Conservation (phyloP, 2,329 filamentous ascomycete species). For the Chaetomiaceae sp. region DNA sequence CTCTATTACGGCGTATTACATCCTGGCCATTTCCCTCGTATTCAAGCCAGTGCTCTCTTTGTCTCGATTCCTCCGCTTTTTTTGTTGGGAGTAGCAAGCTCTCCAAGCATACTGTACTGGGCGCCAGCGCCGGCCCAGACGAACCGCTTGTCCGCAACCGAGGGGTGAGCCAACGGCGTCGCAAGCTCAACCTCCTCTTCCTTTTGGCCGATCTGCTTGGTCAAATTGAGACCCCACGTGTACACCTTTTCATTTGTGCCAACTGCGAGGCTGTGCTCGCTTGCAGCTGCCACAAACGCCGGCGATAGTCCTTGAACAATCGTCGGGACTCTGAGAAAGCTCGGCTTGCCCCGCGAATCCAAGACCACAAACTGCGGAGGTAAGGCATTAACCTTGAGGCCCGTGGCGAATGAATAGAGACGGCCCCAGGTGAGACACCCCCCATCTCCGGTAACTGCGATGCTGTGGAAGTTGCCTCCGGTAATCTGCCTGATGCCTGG, state of each 20-base stretch:
- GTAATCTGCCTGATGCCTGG: slow-evolving; percentile 27
- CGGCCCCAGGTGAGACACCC: slow-evolving; percentile 57
- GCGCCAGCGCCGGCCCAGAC: slow-evolving; percentile 76
- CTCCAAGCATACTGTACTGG: slow-evolving; percentile 66
- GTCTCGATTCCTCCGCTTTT: too few relatives aligned
- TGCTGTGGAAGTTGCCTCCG: slow-evolving; percentile 68
- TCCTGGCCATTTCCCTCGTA: not conserved
- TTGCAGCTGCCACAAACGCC: slow-evolving; percentile 57
- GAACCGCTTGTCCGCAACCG: slow-evolving; percentile 68
- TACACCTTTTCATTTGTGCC: slow-evolving; percentile 63
- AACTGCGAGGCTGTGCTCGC: slow-evolving; percentile 69
- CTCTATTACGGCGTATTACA: not conserved
- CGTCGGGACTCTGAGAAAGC: slow-evolving; percentile 65
- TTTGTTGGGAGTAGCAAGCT: not conserved
- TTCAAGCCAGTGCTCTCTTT: not conserved
- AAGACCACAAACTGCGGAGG: slow-evolving; percentile 54
- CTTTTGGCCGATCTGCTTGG: slow-evolving; percentile 72
- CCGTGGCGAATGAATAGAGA: slow-evolving; percentile 36
- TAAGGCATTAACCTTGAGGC: slow-evolving; percentile 48
- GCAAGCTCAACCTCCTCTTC: slow-evolving; percentile 73
- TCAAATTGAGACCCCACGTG: slow-evolving; percentile 74
- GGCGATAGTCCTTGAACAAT: slow-evolving; percentile 52
- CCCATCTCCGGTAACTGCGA: slow-evolving; percentile 53
- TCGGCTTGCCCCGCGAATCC: slow-evolving; percentile 58
- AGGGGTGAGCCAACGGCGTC: slow-evolving; percentile 62